Evolutionary conservation across 176 grass and related monocot species (phyloP).

Genomic region (Hsuehochloa calcarea): DNA sequence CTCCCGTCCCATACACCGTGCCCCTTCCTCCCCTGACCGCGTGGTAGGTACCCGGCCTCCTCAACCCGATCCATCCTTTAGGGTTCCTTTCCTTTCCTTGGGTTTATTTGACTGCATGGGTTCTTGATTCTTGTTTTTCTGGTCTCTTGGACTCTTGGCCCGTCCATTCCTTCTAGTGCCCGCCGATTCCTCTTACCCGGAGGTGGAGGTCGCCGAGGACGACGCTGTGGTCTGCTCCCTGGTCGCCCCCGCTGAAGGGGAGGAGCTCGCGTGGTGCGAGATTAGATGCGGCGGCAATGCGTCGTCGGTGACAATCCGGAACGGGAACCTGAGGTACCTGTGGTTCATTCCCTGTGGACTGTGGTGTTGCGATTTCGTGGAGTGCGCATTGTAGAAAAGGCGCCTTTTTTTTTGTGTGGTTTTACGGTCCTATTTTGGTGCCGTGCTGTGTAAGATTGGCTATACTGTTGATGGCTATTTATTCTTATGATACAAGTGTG

Average conservation of each 20-base stretch:
- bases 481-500: background rate
- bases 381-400: background rate
- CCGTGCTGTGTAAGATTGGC: slow-evolving; percentile 3
- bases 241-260: slow-evolving; percentile 24
- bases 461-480: background rate
- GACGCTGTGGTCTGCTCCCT: slow-evolving; percentile 60
- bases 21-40: too few relatives aligned
- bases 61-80: too few relatives aligned
- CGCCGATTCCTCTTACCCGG: slow-evolving; percentile 43
- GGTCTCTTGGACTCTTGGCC: background rate
- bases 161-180: slow-evolving; percentile 52
- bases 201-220: slow-evolving; percentile 48
- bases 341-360: background rate
- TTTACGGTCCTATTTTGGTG: background rate
- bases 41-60: slow-evolving; percentile 47
- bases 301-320: slow-evolving; percentile 44
- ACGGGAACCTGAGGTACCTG: slow-evolving; percentile 56
- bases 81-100: background rate
- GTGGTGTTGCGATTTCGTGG: background rate
- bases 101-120: slow-evolving; percentile 20
- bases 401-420: slow-evolving; percentile 19
- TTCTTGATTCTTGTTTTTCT: slow-evolving; percentile 36
- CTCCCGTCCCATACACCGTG: too few relatives aligned
- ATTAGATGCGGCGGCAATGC: slow-evolving; percentile 60
- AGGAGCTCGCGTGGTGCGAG: slow-evolving; percentile 72